A percentile compares a stretch with the other conserved stretches of the same genome.
These are phyloP conservation scores for Metschnikowia koreensis DNA, from an alignment of 805 yeast species.

Conservation along the genomic window DNA sequence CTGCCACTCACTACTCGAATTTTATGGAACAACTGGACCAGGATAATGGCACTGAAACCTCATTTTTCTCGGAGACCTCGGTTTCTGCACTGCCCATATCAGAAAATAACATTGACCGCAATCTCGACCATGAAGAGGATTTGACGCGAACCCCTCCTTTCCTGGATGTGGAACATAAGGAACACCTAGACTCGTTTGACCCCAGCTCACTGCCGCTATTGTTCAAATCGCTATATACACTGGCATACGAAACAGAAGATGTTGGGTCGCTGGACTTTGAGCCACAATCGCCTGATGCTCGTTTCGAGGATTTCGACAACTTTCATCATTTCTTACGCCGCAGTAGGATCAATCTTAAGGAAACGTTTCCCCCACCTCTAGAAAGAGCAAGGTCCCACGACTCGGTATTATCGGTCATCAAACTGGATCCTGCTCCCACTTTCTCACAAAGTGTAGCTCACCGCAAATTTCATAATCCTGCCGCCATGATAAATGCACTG, in stretches of 20 bases:
- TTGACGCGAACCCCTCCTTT: slow-evolving; percentile 6
- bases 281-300: slow-evolving; percentile 4
- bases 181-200: not conserved
- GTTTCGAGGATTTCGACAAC: slow-evolving; percentile 23
- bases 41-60: not conserved
- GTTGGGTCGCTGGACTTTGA: slow-evolving; percentile 6
- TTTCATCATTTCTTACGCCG: slow-evolving; percentile 29
- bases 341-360: slow-evolving; percentile 31
- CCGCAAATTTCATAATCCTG: slow-evolving; percentile 38
- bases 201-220: slow-evolving; percentile 10
- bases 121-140: not conserved
- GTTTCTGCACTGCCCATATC: slow-evolving; percentile 4
- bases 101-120: not conserved
- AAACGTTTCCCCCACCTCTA: slow-evolving; percentile 28
- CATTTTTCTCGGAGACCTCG: slow-evolving; percentile 1
- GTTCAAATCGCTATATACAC: slow-evolving; percentile 2
- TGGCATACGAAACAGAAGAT: not conserved
- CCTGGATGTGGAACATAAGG: not conserved
- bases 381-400: slow-evolving; percentile 28
- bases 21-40: slow-evolving; percentile 11
- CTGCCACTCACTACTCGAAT: slow-evolving; percentile 15
- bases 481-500: slow-evolving; percentile 21
- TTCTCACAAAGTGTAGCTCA: not conserved
- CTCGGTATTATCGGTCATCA: slow-evolving; percentile 18
- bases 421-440: not conserved